Base-by-base conservation (phyloP, 106 monocot species). In the Dendrobium chrysotoxum region DNA sequence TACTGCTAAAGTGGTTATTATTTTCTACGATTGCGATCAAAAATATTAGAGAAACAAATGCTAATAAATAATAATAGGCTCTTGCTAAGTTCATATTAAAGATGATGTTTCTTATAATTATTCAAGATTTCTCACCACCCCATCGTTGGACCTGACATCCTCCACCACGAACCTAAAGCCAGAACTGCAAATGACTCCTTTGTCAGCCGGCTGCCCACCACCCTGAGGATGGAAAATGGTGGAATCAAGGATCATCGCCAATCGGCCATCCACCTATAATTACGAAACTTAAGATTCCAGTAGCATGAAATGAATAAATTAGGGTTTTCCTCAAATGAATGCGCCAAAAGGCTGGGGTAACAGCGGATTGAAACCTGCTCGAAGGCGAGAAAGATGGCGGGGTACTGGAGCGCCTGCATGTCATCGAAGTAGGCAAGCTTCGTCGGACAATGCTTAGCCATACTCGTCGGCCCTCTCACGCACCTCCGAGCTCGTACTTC, bases 141-240 rank as follows among this genome's bases (percentile, higher is more conserved):
- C 89, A 47, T 91, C 86, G 77, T 90, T 94, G 61, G 76, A 84
- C 42, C 93, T 77, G 54, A 89, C 93, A 75, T 93, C 93, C 61
- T 89, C 84, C 21, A 93, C 93, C 31, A 93, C 64, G 79, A 93
- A 91, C 87, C 76, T 93, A 54, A 82, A 57, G 45, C 64, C 84
- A 23, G 80, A 64, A 35, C 1, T 50, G 46, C 39, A 61, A n/a
- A 88, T 82, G 82, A 72, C 83, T n/a, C 94, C 94, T 7, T 85
- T 84, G 81, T 95, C 94, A 7, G 90, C 86, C 16, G 94, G 92
- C 80, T 95, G 94, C 40, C 94, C 94, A 28, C 94, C 94, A 10
- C 94, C 94, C 74, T 92, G 94, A 21, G 94, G 94, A 38, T 95
- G 86, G 86, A 95, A 92, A 70, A 92, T 84, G 39, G 94, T 95